A percentile compares a stretch with the other conserved stretches of the same genome.
Evolutionary conservation across 768 basidiomycete genomes (phyloP).

Genomic region (Gyrodon lividus): DNA sequence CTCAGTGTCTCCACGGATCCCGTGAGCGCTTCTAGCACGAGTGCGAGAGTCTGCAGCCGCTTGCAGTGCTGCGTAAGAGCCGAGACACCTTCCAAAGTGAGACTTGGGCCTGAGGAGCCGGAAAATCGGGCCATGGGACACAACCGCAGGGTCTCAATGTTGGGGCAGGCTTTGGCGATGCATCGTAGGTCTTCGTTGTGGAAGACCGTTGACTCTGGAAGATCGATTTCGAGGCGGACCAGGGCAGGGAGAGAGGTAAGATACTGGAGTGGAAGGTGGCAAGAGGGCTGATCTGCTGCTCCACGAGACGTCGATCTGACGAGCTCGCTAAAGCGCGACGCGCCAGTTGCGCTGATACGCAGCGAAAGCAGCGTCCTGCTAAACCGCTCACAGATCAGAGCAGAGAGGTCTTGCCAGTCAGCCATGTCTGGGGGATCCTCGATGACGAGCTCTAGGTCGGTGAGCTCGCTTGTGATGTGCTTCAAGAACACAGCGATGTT

Average conservation of each 20-base stretch:
- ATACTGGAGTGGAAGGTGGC: slow-evolving; percentile 60
- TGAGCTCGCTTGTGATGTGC: slow-evolving; percentile 63
- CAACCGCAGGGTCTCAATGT: slow-evolving; percentile 64
- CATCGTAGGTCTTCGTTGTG: slow-evolving; percentile 56
- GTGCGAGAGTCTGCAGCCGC: slow-evolving; percentile 61
- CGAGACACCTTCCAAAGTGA: slow-evolving; percentile 64
- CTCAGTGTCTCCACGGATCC: slow-evolving; percentile 45
- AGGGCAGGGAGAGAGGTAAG: slow-evolving; percentile 54
- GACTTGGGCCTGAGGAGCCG: slow-evolving; percentile 46
- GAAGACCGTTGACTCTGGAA: slow-evolving; percentile 74
- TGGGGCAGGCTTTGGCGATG: slow-evolving; percentile 62
- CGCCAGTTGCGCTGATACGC: slow-evolving; percentile 61
- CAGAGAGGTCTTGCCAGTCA: slow-evolving; percentile 75
- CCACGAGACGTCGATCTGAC: slow-evolving; percentile 71
- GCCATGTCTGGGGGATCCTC: slow-evolving; percentile 75
- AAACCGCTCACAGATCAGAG: slow-evolving; percentile 62
- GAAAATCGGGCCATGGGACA: slow-evolving; percentile 71
- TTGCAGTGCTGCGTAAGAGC: slow-evolving; percentile 57
- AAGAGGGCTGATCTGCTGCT: slow-evolving; percentile 51
- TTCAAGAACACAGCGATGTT: slow-evolving; percentile 72
- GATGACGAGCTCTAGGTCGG: slow-evolving; percentile 70
- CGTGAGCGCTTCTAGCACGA: slow-evolving; percentile 59
- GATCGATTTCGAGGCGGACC: slow-evolving; percentile 69
- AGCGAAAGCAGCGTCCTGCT: slow-evolving; percentile 57
- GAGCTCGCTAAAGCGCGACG: slow-evolving; percentile 79